Base-by-base conservation (phyloP, 306 rosid genomes). In the Biancaea sappan region DNA sequence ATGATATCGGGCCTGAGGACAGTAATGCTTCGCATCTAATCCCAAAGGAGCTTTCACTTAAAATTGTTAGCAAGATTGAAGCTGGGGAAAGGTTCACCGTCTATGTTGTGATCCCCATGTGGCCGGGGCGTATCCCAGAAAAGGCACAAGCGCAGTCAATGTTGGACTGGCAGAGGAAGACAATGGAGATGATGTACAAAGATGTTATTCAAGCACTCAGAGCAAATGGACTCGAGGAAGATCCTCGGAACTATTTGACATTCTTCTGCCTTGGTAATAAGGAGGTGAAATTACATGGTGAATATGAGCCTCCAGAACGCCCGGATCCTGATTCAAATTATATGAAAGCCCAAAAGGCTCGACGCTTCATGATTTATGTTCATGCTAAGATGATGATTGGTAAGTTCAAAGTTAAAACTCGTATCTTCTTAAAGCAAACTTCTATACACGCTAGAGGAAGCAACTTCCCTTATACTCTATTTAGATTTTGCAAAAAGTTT, bases 321-420 rank as follows among this genome's bases (percentile, higher is more conserved):
- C 94, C 91, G 22, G 91, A 86, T 31, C 65, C 69, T 1, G 91
- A 81, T 81, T 66, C 94, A 64, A 89, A 89, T 79, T 89, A 89
- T 35, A 3, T 16, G 66, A 79, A 69, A 85, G 94, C 91, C 38
- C 94, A 89, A 76, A 80, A 67, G 73, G 78, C 86, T n/a, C 80
- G 91, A 8, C 89, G 94, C 47, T 86, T 86, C 85, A 89, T 89
- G 94, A 89, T 89, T 57, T 89, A 89, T 72, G 94, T 89, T 48
- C 94, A 89, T 80, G 71, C 94, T 76, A 85, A 87, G 75, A 89
- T 89, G 94, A 84, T 89, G 91, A 89, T 89, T 24, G 94, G 94
- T 89, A 76, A 79, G 78, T 74, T 52, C 40, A 51, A 74, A 51
- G 22, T 19, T 37, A 37, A 65, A 43, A 53, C 41, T 35, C 3